Percentiles rank a stretch among this genome's conserved stretches.
phyloP scores from a whole-genome alignment of 345 rosid species.

The Populus nigra region DNA sequence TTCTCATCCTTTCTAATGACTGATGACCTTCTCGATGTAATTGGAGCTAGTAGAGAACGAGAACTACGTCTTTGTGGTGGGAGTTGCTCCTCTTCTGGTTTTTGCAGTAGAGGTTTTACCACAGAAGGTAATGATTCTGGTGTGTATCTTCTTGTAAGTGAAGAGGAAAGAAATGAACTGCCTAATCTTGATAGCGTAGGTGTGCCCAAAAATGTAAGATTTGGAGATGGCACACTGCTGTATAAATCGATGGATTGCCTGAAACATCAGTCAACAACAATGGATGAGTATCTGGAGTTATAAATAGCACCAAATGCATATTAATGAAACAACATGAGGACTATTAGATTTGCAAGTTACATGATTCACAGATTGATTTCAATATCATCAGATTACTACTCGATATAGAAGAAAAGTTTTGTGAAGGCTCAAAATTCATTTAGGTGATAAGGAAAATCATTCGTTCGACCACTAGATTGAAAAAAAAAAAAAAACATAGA shows the following conservation, averaged over 20 bases:
- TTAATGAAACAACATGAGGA: not conserved
- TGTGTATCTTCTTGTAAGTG: slow-evolving; percentile 59
- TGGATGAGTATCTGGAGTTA: not conserved
- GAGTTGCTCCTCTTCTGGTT: slow-evolving; percentile 33
- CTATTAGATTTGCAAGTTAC: not conserved
- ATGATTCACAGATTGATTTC: not conserved
- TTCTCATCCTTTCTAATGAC: slow-evolving; percentile 41
- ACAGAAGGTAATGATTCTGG: slow-evolving; percentile 49
- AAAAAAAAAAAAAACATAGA: not conserved
- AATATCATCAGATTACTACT: not conserved
- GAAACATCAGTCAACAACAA: slow-evolving; percentile 24
- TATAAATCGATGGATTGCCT: slow-evolving; percentile 89
- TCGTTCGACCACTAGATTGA: not conserved
- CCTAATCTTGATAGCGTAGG: slow-evolving; percentile 55
- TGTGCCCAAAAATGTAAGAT: slow-evolving; percentile 56
- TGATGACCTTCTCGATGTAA: slow-evolving; percentile 39
- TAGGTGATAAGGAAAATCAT: not conserved
- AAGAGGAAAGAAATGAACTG: slow-evolving; percentile 66
- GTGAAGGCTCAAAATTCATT: not conserved
- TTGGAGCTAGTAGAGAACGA: slow-evolving; percentile 42
- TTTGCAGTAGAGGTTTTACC: slow-evolving; percentile 51
- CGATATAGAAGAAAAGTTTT: not conserved
- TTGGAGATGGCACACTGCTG: slow-evolving; percentile 82
- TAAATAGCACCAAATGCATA: not conserved
- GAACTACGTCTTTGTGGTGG: slow-evolving; percentile 47